Base-by-base conservation (phyloP, 2,329 filamentous ascomycete genomes). In the Lasiodiplodia hormozganensis region DNA sequence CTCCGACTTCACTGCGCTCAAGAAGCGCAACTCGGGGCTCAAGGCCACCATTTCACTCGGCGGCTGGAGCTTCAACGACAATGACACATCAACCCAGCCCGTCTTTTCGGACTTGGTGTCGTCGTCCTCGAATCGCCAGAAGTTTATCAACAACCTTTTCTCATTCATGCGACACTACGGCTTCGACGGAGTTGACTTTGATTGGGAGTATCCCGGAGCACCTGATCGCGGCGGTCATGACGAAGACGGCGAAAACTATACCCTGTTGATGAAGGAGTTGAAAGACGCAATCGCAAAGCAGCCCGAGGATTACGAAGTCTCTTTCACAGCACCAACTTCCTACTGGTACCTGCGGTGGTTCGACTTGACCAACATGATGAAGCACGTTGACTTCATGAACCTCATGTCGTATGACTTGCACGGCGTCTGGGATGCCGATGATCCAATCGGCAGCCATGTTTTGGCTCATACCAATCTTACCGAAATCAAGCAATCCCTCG, bases 391-490 rank as follows among this genome's bases (percentile, higher is more conserved):
- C 68, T 83, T 74, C 70, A 78, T 83, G 70, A 85, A 83, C 68
- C 43, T 85, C 16, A 82, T 85, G 76, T 76, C 76, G 0, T 85
- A 85, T 69, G 82, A 85, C 68, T 69, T 85, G 0, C 81, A 64
- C 36, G 81, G 82, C 1, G 66, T 74, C 0, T 84, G 80, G 81
- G 82, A 84, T 68, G 16, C 57, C 0, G 25, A 71, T 0, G 74
- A 73, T 67, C 56, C 70, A 64, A 70, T 79, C 66, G 82, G 82
- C 0, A 60, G 75, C 0, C 74, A 74, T 12, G 73, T 81, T 4
- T 69, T 76, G 18, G 73, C 74, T 0, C 83, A 86, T 69, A 83
- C 84, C 0, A 84, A 86, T 69, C 65, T 85, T 0, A 83, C 82
- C 1, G 83, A 86, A 72, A 85, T 85, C 25, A 74, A 81, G 6